Percentiles rank a stretch among this genome's conserved stretches.
These are phyloP conservation scores for Annona squamosa DNA, from an alignment of 164 flowering plant species.

Conservation along the genomic window DNA sequence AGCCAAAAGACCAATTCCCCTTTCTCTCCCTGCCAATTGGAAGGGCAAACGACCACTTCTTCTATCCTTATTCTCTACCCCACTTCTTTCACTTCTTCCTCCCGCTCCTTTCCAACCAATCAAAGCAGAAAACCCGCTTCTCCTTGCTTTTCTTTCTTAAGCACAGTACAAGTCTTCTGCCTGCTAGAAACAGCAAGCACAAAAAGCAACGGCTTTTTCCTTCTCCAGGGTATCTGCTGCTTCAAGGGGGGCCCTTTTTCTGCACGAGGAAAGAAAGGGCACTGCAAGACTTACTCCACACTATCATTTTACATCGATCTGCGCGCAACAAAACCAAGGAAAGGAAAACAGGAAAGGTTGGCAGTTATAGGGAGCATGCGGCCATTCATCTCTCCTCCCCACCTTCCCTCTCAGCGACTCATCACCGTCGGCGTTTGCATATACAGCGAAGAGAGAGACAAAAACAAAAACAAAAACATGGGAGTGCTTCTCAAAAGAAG, in stretches of 20 bases:
- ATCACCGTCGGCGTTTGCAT: neutral
- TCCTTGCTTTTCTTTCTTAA: no score
- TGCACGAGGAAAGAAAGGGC: conserved; percentile 9
- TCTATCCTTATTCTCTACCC: conserved; percentile 4
- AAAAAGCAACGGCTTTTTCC: conserved; percentile 4
- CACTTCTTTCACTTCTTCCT: neutral
- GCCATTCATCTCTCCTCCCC: neutral
- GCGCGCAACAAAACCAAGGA: conserved; percentile 14
- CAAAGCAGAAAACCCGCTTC: no score
- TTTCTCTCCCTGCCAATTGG: neutral
- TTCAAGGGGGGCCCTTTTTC: conserved; percentile 7
- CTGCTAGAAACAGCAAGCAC: conserved; percentile 5
- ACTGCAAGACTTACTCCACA: conserved; percentile 7
- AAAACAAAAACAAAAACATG: conserved; percentile 18
- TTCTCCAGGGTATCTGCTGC: conserved; percentile 16
- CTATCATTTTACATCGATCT: conserved; percentile 15
- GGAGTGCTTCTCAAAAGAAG: conserved; percentile 32
- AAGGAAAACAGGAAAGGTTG: conserved; percentile 1
- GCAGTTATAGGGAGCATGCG: neutral
- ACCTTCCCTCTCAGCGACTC: neutral
- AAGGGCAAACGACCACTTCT: neutral
- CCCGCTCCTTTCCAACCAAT: neutral
- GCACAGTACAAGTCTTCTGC: neutral
- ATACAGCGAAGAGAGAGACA: conserved; percentile 5
- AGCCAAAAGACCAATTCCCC: neutral